These are phyloP conservation scores for Lyophyllum shimeji DNA, from an alignment of 768 basidiomycete genomes.

Conservation along the genomic window DNA sequence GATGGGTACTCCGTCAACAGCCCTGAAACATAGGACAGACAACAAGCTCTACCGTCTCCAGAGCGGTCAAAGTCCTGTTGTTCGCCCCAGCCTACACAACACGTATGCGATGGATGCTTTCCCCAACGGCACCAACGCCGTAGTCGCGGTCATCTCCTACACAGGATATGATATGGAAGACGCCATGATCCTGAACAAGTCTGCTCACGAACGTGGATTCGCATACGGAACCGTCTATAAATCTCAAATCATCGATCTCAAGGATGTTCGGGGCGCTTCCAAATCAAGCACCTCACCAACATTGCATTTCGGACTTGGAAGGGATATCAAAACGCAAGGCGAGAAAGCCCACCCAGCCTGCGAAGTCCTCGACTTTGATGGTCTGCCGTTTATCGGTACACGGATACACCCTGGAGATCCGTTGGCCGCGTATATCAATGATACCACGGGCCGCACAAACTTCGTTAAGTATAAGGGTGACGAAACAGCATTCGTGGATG, in stretches of 20 bases:
- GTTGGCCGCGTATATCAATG: conserved; percentile 86
- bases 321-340: conserved; percentile 59
- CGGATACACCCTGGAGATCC: conserved; percentile 72
- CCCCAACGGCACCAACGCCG: conserved; percentile 96
- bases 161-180: conserved; percentile 99
- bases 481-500: conserved; percentile 85
- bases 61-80: conserved; percentile 92
- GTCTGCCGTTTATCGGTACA: conserved; percentile 78
- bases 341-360: conserved; percentile 43
- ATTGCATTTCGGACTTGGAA: conserved; percentile 88
- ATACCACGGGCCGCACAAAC: conserved; percentile 76
- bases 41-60: conserved; percentile 98
- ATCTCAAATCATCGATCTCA: conserved; percentile 87
- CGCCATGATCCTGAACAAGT: conserved; percentile 99
- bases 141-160: conserved; percentile 99
- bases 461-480: conserved; percentile 97
- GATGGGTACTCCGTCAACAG: conserved; percentile 97
- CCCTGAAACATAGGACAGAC: conserved; percentile 89
- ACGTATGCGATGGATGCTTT: conserved; percentile 98
- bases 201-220: conserved; percentile 96
- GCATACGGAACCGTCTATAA: conserved; percentile 97
- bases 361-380: conserved; percentile 74
- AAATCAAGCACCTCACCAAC: conserved; percentile 57
- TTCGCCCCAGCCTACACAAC: conserved; percentile 88
- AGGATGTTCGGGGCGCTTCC: conserved; percentile 69